Base-by-base conservation (phyloP, 805 yeast species). In the Metschnikowia sp. region DNA sequence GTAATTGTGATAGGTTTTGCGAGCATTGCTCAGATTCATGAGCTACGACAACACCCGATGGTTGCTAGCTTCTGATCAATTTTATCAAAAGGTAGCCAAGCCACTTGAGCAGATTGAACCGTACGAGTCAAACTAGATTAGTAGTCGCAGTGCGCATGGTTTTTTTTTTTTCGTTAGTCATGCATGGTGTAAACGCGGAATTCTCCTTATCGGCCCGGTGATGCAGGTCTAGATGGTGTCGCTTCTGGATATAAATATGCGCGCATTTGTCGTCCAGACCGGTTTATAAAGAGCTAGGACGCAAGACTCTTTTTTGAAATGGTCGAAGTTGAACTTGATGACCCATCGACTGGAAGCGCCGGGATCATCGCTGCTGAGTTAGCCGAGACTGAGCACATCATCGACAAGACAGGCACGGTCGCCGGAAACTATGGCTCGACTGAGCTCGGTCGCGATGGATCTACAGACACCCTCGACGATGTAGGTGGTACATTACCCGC, bases 401-500 rank as follows among this genome's bases (percentile, higher is more conserved):
- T 45, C 5, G 38, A 36, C 10, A 36, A 36, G 34, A 40, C 26
- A 8, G 34, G 32, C 13, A 7, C 37, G 22, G 7, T 26, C 13
- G 22, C 38, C n/a, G 18, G 7, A 15, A 28, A 31, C 11, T 39
- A 44, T 40, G 48, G 48, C 12, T 44, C 48, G 19, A 39, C 41
- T n/a, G 40, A 40, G 26, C 13, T 30, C 18, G 39, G 29, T 22
- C n/a, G 18, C 5, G 38, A 13, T 12, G 22, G 35, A 26, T 15
- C 30, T 26, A 29, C n/a, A 26, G 22, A 34, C 6, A 31, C 11
- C 15, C 10, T 28, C 12, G 48, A 40, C 8, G 38, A 36, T 10
- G 28, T 32, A 3, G 31, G 31, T 11, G 13, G 10, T 26, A 67
- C 69, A 1, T 56, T 68, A 37, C 72, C 75, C 2, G 59, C 53